Conservation (phyloP, 2,329 filamentous ascomycete species). For the Diaporthe caulivora region DNA sequence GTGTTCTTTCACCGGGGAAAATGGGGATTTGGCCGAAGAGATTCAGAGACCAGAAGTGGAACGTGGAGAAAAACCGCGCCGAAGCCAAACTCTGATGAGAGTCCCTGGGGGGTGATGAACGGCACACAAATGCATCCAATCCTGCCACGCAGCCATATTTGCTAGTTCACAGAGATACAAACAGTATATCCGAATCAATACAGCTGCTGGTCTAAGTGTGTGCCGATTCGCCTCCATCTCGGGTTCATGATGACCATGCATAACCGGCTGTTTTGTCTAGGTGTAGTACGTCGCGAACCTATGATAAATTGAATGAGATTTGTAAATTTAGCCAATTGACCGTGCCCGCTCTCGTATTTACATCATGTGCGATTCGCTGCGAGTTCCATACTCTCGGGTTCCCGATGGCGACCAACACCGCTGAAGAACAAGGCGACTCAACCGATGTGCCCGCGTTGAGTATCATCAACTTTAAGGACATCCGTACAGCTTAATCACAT, state of each 20-base stretch:
- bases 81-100: not conserved
- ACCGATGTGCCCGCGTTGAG: not conserved
- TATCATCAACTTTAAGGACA: not conserved
- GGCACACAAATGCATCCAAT: too few relatives aligned
- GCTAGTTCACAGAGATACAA: not conserved
- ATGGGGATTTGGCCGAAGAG: slow-evolving; percentile 51
- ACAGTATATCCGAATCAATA: not conserved
- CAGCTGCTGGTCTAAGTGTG: not conserved
- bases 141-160: accelerated
- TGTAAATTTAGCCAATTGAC: too few relatives aligned
- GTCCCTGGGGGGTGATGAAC: accelerated
- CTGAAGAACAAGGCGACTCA: not conserved
- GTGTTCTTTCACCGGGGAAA: slow-evolving; percentile 54
- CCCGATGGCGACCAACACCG: too few relatives aligned
- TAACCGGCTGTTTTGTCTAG: too few relatives aligned
- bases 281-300: too few relatives aligned
- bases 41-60: slow-evolving; percentile 22
- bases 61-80: not conserved
- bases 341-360: accelerated
- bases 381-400: too few relatives aligned
- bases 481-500: not conserved
- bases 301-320: too few relatives aligned
- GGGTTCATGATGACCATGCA: too few relatives aligned
- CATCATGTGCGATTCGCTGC: too few relatives aligned
- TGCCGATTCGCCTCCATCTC: not conserved